Base-by-base conservation (phyloP, 371 early-diverging fungal species). In the Haplosporangium sp. region DNA sequence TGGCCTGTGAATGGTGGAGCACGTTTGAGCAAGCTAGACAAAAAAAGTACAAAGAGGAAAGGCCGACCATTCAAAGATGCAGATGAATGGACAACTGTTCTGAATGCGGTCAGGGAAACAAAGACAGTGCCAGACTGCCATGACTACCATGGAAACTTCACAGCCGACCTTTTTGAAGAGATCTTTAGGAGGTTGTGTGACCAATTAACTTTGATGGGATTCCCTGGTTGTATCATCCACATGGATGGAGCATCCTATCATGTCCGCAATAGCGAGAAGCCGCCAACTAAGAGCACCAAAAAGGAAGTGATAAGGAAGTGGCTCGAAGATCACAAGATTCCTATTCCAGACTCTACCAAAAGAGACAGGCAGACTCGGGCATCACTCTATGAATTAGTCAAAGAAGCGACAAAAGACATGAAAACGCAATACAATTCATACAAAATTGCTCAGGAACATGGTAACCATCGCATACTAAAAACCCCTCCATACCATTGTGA, bases 41-140 rank as follows among this genome's bases (percentile, higher is more conserved):
- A 48, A 11, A 48, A n/a, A 48, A 40, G 40, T 2, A 5, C 5
- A 48, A 48, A n/a, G 15, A 48, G 15, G n/a, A 48, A 9, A 3
- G 50, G 50, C 3, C 50, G 50, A n/a, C 50, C n/a, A 3, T 3
- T n/a, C 50, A 48, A 10, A n/a, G 50, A 48, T 11, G 3, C 3
- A 48, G 50, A 48, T 48, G 50, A 11, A 48, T 48, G 50, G 50
- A 48, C 50, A 48, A n/a, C 50, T 48, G 50, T 48, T 6, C 50
- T 48, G 50, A 15, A 48, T 3, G 50, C 15, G 50, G 50, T 50
- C 13, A 50, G 11, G 50, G 50, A 50, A 10, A 50, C 50, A 10
- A 50, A 50, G 13, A 50, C 50, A 50, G 50, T 50, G 19, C 50
- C 50, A 11, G 17, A 50, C 50, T 13, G 19, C 50, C 11, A 50